phyloP scores from a whole-genome alignment of 768 basidiomycete species.

The Lentinula raphanica region DNA sequence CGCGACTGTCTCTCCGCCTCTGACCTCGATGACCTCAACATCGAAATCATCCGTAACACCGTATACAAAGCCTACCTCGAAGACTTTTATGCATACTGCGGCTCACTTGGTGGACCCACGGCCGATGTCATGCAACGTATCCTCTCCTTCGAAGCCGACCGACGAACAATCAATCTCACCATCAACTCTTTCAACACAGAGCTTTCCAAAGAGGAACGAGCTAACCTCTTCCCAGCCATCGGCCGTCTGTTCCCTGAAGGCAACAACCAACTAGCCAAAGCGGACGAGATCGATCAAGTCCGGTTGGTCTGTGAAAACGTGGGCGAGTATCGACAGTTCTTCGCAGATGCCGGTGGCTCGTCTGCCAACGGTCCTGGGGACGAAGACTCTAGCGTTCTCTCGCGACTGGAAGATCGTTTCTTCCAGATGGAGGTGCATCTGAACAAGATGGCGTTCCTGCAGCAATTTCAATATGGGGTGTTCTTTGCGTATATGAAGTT shows the following conservation, averaged over 20 bases:
- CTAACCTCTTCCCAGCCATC: slow-evolving; percentile 89
- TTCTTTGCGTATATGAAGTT: slow-evolving; percentile 91
- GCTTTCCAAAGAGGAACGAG: slow-evolving; percentile 90
- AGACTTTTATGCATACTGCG: slow-evolving; percentile 86
- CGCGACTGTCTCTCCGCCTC: slow-evolving; percentile 90
- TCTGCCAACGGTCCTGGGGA: slow-evolving; percentile 26
- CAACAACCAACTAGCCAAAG: slow-evolving; percentile 88
- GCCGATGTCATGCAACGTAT: slow-evolving; percentile 89
- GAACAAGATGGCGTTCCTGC: slow-evolving; percentile 93
- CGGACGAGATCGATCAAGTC: slow-evolving; percentile 94
- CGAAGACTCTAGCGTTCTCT: slow-evolving; percentile 44
- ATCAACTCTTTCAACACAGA: slow-evolving; percentile 98
- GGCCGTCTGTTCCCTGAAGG: slow-evolving; percentile 94
- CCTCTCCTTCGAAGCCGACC: slow-evolving; percentile 93
- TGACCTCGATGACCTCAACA: slow-evolving; percentile 97
- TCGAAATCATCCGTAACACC: slow-evolving; percentile 98
- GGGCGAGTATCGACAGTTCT: slow-evolving; percentile 87
- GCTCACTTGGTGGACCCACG: slow-evolving; percentile 73
- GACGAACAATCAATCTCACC: slow-evolving; percentile 96
- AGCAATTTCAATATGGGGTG: slow-evolving; percentile 92
- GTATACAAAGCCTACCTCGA: slow-evolving; percentile 99
- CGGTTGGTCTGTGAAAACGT: slow-evolving; percentile 82
- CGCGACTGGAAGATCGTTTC: slow-evolving; percentile 88
- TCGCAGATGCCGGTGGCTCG: slow-evolving; percentile 52
- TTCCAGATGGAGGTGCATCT: slow-evolving; percentile 89